A percentile compares a stretch with the other conserved stretches of the same genome.
These are phyloP conservation scores for Picochlorum sp. DNA, from an alignment of 139 green algal genomes.

Conservation along the genomic window DNA sequence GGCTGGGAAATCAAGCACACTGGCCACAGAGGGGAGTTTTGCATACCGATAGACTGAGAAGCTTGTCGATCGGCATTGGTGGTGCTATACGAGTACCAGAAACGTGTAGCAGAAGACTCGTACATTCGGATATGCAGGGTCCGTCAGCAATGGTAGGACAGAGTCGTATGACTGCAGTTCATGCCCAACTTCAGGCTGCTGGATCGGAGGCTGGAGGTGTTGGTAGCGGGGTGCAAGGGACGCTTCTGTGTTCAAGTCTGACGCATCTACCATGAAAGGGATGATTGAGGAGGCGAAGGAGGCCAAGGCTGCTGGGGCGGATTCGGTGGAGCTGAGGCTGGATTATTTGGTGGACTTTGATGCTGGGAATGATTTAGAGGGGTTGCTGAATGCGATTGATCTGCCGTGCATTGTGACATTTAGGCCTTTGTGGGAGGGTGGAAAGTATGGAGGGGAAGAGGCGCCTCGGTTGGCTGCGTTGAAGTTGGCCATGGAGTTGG, in stretches of 20 bases:
- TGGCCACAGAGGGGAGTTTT: too few relatives aligned
- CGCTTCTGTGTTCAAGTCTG: constrained; percentile 58
- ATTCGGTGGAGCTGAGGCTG: constrained; percentile 80
- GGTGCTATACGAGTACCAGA: too few relatives aligned
- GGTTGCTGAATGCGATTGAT: constrained; percentile 45
- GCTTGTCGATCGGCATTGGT: too few relatives aligned
- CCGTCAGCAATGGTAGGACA: too few relatives aligned
- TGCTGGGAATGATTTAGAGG: constrained; percentile 39
- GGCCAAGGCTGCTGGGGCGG: constrained; percentile 46
- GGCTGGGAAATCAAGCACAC: too few relatives aligned
- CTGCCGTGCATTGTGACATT: constrained; percentile 78
- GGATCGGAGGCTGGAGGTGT: too few relatives aligned
- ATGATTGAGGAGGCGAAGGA: constrained; percentile 64
- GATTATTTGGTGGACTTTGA: constrained; percentile 62
- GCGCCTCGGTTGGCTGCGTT: constrained; percentile 55
- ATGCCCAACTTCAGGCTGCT: too few relatives aligned
- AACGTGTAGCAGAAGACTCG: too few relatives aligned
- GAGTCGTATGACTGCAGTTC: too few relatives aligned
- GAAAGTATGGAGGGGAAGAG: constrained; percentile 78
- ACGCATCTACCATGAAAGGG: constrained; percentile 51
- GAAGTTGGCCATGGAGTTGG: constrained; percentile 55
- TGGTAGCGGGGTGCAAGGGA: neutral
- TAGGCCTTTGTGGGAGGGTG: constrained; percentile 83
- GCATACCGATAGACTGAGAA: too few relatives aligned
- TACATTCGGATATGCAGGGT: too few relatives aligned